Conservation (phyloP, 2,329 filamentous ascomycete genomes). For the Pseudogymnoascus destructans region DNA sequence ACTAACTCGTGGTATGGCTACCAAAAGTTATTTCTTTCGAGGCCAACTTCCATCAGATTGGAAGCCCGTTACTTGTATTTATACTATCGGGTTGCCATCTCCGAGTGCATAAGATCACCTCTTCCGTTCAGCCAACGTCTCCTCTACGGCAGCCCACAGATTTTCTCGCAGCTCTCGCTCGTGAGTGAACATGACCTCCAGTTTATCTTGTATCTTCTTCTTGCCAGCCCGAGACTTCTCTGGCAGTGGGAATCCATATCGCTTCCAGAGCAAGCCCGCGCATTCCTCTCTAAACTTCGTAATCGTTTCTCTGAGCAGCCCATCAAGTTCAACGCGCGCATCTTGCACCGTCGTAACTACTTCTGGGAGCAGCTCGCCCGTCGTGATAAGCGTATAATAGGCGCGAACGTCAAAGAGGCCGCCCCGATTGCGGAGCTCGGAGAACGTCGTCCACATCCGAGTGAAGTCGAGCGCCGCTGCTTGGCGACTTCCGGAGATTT, state of each 20-base stretch:
- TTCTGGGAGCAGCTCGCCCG: conserved; percentile 26
- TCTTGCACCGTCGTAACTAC: conserved; percentile 36
- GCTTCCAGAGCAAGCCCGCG: conserved; percentile 36
- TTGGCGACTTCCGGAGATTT: conserved; percentile 60
- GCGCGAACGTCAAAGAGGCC: conserved; percentile 43
- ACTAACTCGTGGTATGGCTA: background rate
- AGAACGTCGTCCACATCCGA: conserved; percentile 50
- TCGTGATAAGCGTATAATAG: conserved; percentile 31
- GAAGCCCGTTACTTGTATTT: background rate
- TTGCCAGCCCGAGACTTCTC: conserved; percentile 36
- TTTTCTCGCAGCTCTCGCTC: conserved; percentile 46
- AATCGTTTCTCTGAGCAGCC: conserved; percentile 48
- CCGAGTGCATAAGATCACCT: background rate
- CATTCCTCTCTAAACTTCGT: conserved; percentile 50
- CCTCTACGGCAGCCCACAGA: conserved; percentile 47
- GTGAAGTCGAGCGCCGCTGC: conserved; percentile 45
- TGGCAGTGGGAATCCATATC: conserved; percentile 21
- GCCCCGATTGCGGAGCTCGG: conserved; percentile 31
- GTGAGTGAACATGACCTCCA: conserved; percentile 45
- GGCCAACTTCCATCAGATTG: background rate
- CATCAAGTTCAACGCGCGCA: conserved; percentile 52
- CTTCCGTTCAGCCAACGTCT: conserved; percentile 24
- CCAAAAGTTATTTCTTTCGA: background rate
- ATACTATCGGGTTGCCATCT: conserved; percentile 2
- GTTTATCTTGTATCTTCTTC: conserved; percentile 40